Evolutionary conservation across 208 protist genomes (phyloP).

Genomic region (Acanthamoeba triangularis): DNA sequence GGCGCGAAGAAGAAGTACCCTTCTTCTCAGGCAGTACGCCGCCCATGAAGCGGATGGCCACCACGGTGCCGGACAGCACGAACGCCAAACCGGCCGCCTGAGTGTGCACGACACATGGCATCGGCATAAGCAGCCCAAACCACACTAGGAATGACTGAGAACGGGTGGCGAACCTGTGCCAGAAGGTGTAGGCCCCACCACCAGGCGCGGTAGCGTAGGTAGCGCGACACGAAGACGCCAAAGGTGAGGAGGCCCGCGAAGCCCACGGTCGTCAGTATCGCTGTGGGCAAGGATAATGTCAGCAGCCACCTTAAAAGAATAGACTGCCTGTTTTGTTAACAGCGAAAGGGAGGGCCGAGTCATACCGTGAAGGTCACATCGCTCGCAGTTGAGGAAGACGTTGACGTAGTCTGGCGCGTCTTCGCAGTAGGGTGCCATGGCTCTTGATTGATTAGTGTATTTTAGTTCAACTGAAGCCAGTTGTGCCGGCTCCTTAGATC

Average conservation of each 20-base stretch:
- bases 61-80: not conserved
- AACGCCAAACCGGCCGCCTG: conserved; percentile 4
- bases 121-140: too few relatives aligned
- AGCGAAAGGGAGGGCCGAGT: too few relatives aligned
- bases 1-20: not conserved
- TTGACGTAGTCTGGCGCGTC: conserved; percentile 10
- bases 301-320: not conserved
- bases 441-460: not conserved
- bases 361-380: conserved; percentile 30
- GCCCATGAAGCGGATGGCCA: conserved; percentile 25
- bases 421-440: not conserved
- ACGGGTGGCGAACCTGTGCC: too few relatives aligned
- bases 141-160: too few relatives aligned
- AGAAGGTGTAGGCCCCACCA: conserved; percentile 27
- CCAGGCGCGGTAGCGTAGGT: conserved; percentile 3
- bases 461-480: not conserved
- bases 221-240: conserved; percentile 35
- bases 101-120: too few relatives aligned
- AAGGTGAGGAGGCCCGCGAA: conserved; percentile 21
- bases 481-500: too few relatives aligned
- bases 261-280: not conserved
- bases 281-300: not conserved
- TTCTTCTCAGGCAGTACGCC: not conserved
- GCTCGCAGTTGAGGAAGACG: conserved; percentile 4
- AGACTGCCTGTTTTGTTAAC: too few relatives aligned